Evolutionary conservation across 495 filamentous ascomycete genomes (phyloP).

Genomic region (Glutinoglossum americanum): DNA sequence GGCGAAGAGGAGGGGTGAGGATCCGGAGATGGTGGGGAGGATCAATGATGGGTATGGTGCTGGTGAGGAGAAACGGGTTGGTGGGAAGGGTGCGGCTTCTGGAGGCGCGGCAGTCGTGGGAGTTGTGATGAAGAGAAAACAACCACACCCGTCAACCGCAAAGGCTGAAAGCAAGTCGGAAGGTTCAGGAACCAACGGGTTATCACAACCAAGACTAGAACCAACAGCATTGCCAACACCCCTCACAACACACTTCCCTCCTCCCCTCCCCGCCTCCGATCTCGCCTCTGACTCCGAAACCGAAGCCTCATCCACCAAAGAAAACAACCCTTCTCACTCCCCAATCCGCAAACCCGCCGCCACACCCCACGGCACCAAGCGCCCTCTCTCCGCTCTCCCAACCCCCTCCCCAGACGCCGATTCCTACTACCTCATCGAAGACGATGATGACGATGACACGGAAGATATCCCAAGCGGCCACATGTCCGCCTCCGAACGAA

Average conservation of each 20-base stretch:
- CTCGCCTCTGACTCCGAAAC: neutral
- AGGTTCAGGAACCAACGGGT: slow-evolving; percentile 8
- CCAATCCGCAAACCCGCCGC: slow-evolving; percentile 5
- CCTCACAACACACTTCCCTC: neutral
- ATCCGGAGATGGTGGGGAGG: slow-evolving; percentile 14
- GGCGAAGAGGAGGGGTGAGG: slow-evolving; percentile 39
- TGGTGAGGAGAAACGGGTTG: slow-evolving; percentile 1
- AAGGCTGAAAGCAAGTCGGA: neutral
- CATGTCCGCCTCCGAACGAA: neutral
- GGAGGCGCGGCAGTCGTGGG: neutral
- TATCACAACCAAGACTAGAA: neutral
- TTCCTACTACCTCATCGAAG: neutral
- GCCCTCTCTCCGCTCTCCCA: neutral
- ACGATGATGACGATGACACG: neutral
- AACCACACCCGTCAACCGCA: neutral
- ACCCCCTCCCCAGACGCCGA: neutral
- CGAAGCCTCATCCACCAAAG: slow-evolving; percentile 20
- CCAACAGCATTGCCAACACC: neutral
- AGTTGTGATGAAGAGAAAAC: slow-evolving; percentile 9
- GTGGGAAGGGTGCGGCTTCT: too few relatives aligned
- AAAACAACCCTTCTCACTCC: slow-evolving; percentile 27
- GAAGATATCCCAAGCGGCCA: too few relatives aligned
- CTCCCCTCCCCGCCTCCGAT: slow-evolving; percentile 15
- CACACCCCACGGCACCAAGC: neutral
- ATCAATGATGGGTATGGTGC: slow-evolving; percentile 4